phyloP scores from a whole-genome alignment of 116 monocot species.

The Dioscorea cayenensis region DNA sequence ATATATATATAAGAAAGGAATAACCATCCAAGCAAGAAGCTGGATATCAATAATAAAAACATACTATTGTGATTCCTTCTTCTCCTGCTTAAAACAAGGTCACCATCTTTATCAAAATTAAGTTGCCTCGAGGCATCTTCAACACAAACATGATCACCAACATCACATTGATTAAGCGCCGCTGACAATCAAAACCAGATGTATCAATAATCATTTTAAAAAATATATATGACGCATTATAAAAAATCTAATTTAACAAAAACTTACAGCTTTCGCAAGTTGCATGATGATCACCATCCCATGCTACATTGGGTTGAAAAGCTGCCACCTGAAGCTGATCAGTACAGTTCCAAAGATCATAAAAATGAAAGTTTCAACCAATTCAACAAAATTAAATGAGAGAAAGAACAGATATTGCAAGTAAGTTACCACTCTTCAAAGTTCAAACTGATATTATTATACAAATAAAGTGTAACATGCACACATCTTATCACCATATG shows the following conservation, averaged over 20 bases:
- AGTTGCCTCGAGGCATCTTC: conserved; percentile 5
- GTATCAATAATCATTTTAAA: background rate
- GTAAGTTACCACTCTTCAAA: background rate
- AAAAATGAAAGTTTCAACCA: background rate
- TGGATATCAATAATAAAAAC: background rate
- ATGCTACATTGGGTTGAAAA: background rate
- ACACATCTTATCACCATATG: background rate
- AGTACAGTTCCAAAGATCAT: background rate
- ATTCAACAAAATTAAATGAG: background rate
- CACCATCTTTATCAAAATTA: conserved; percentile 65
- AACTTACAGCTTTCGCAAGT: background rate
- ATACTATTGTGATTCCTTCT: conserved; percentile 23
- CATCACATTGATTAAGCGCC: background rate
- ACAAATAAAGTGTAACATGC: background rate
- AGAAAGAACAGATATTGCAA: background rate
- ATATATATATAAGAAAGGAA: too few relatives aligned
- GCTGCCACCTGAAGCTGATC: background rate
- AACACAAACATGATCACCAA: background rate
- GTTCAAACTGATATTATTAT: too few relatives aligned
- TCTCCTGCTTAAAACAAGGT: conserved; percentile 54
- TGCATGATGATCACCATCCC: background rate
- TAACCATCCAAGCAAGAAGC: too few relatives aligned
- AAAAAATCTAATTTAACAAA: background rate
- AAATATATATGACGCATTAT: background rate
- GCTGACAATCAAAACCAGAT: background rate